These are phyloP conservation scores for Neospermospora avenae DNA, from an alignment of 2,329 filamentous ascomycete species.

Conservation along the genomic window DNA sequence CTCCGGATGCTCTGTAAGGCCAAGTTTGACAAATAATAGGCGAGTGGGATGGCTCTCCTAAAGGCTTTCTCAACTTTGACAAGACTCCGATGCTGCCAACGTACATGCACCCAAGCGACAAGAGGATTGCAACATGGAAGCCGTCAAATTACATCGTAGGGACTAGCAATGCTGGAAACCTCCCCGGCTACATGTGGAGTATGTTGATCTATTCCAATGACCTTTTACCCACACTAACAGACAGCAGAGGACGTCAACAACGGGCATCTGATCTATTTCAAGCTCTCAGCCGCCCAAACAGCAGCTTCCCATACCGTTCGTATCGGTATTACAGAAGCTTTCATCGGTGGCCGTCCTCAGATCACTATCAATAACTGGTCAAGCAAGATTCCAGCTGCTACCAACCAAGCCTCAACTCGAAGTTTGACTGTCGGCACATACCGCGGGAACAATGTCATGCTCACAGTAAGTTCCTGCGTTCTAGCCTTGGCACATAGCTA, in stretches of 20 bases:
- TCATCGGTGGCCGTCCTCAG: conserved; percentile 55
- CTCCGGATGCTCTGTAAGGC: background rate
- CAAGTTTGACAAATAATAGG: background rate
- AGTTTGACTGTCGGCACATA: conserved; percentile 66
- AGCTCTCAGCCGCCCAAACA: conserved; percentile 43
- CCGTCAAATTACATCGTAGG: conserved; percentile 33
- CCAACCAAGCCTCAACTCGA: conserved; percentile 60
- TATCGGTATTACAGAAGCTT: conserved; percentile 62
- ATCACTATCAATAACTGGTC: conserved; percentile 54
- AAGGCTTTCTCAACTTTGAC: conserved; percentile 30
- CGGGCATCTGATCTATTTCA: conserved; percentile 41
- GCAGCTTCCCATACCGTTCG: conserved; percentile 49
- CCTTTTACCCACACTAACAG: background rate
- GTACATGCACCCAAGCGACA: conserved; percentile 34
- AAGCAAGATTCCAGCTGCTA: conserved; percentile 48
- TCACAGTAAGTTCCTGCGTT: background rate
- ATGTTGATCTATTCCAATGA: background rate
- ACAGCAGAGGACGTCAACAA: conserved; percentile 39
- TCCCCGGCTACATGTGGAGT: conserved; percentile 43
- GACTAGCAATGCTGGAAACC: conserved; percentile 34
- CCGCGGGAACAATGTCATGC: conserved; percentile 42
- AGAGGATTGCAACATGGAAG: conserved; percentile 10
- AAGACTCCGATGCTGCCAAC: conserved; percentile 28
- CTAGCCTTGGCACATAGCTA: background rate
- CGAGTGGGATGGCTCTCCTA: conserved; percentile 38